Evolutionary conservation across 23 red algal species (phyloP), one percentile per base, ranked within the genome.

Genomic region (Gracilaria gracilis): DNA sequence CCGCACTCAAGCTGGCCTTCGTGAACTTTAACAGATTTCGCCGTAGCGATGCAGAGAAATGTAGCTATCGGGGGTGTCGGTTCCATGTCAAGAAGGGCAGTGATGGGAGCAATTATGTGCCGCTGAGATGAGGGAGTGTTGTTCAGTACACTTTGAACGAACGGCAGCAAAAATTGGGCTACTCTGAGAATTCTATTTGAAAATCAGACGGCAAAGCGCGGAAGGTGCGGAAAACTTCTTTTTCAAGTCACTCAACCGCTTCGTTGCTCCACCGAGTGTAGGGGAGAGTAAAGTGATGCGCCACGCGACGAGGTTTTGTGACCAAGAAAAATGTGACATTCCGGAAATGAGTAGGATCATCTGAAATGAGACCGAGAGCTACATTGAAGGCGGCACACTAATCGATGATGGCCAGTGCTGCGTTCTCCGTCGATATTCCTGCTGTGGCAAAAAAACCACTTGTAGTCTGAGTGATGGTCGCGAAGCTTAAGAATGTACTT

Each of bases 401-500:
- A 34, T 70, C 65, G 14, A 70, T 35, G 65, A 70, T 70, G 9
- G 65, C 65, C 17, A 25, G 14, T 35, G 65, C 65, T 2, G 65
- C 65, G 65, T 70, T 70, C 14, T 33, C 23, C 3, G 65, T 25
- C 4, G 28, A 36, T 1, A 25, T 70, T 2, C 25, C 35, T 46
- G 28, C 4, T 16, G 65, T 33, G 34, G 65, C 17, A 16, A 38
- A 70, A 66, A 25, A 70, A 70, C 65, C 65, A 70, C 65, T 70
- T 70, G 65, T 70, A 70, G 65, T 70, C 65, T 25, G 65, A 70
- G 35, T 70, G 65, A 25, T 70, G 13, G 65, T 70, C 65, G 23
- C 65, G 65, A 24, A 70, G 65, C 65, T 35, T 38, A 2, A 70
- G 65, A 4, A 70, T 25, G 65, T 35, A 34, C 28, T 70, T 28